Percentiles rank a stretch among this genome's conserved stretches.
phyloP scores from a whole-genome alignment of 2,329 filamentous ascomycete species.

The Penicillium sp. region DNA sequence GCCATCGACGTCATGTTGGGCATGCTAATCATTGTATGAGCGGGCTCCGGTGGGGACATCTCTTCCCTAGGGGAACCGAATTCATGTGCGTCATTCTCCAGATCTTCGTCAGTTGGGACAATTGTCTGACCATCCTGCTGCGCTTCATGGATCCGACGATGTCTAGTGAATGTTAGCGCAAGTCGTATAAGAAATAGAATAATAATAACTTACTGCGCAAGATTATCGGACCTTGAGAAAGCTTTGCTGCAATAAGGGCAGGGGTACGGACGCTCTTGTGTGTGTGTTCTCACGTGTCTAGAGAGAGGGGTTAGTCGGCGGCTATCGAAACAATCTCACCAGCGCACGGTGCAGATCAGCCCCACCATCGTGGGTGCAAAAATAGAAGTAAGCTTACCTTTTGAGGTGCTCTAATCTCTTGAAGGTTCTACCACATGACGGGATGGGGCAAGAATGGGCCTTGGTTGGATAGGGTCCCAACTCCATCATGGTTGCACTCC shows the following conservation, averaged over 20 bases:
- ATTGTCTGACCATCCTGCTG: constrained; percentile 57
- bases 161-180: constrained; percentile 51
- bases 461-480: constrained; percentile 95
- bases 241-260: constrained; percentile 98
- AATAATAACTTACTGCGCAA: constrained; percentile 75
- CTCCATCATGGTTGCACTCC: constrained; percentile 95
- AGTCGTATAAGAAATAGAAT: background rate
- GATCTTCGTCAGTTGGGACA: constrained; percentile 68
- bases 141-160: constrained; percentile 78
- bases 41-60: constrained; percentile 57
- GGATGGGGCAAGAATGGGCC: constrained; percentile 98
- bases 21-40: constrained; percentile 37
- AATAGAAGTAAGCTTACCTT: constrained; percentile 65
- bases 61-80: constrained; percentile 77
- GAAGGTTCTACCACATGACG: constrained; percentile 93
- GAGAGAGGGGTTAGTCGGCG: constrained; percentile 52
- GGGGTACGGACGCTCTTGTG: constrained; percentile 96
- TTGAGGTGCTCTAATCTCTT: constrained; percentile 99
- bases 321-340: constrained; percentile 47
- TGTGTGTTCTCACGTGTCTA: constrained; percentile 98
- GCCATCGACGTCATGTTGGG: constrained; percentile 39
- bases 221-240: constrained; percentile 97
- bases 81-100: constrained; percentile 85
- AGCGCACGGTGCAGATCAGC: constrained; percentile 33
- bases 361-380: constrained; percentile 19